Conservation (phyloP, 257 asterid species). For the Nemophila menziesii region DNA sequence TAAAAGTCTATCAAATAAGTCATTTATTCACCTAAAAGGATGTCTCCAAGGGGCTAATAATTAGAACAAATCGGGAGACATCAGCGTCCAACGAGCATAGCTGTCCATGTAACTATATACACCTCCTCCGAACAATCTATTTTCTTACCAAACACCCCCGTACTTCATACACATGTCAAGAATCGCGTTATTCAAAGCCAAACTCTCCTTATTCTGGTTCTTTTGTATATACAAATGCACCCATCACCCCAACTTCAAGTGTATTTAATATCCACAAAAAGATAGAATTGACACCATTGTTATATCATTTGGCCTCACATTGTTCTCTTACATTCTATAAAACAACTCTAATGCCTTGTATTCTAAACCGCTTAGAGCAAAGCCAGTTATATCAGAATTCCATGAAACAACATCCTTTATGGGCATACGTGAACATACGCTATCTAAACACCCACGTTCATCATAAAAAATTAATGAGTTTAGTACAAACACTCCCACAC, state of each 20-base stretch:
- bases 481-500: slow-evolving; percentile 44
- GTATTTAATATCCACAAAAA: slow-evolving; percentile 48
- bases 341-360: slow-evolving; percentile 47
- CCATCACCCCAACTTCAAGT: slow-evolving; percentile 47
- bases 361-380: slow-evolving; percentile 33
- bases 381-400: slow-evolving; percentile 69
- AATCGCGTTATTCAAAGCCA: slow-evolving; percentile 47
- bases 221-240: slow-evolving; percentile 39
- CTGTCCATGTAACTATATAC: slow-evolving; percentile 60
- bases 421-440: slow-evolving; percentile 39
- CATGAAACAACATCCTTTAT: slow-evolving; percentile 67
- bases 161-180: slow-evolving; percentile 78
- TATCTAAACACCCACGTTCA: slow-evolving; percentile 43
- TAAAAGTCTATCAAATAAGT: no score
- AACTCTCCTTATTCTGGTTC: slow-evolving; percentile 30
- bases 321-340: slow-evolving; percentile 38
- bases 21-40: no score
- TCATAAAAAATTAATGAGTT: slow-evolving; percentile 57
- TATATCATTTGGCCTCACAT: slow-evolving; percentile 48
- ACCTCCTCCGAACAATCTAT: slow-evolving; percentile 36
- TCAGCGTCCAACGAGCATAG: slow-evolving; percentile 72
- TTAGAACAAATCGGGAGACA: no score
- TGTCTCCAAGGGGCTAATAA: no score
- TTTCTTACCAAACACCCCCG: slow-evolving; percentile 43
- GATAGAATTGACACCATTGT: slow-evolving; percentile 55